These are phyloP conservation scores for Cladosporium phlei DNA, from an alignment of 2,329 filamentous ascomycete genomes.

Conservation along the genomic window DNA sequence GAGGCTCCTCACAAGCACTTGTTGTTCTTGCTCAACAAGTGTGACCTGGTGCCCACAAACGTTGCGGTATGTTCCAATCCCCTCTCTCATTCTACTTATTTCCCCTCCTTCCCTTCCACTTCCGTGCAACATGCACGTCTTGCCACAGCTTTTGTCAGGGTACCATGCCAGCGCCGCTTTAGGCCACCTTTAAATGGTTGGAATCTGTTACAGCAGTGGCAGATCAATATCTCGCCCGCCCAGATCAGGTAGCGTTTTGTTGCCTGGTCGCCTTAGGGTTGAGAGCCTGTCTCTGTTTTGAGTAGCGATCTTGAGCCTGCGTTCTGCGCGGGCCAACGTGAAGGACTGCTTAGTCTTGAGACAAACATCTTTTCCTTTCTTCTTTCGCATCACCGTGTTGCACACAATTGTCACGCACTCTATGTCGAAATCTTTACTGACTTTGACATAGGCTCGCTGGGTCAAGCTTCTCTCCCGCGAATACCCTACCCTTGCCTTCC, in stretches of 20 bases:
- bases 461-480: constrained; percentile 83
- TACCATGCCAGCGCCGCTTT: constrained; percentile 54
- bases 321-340: constrained; percentile 73
- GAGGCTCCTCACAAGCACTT: constrained; percentile 96
- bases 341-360: constrained; percentile 98
- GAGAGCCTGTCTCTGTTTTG: constrained; percentile 77
- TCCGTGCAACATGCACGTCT: constrained; percentile 35
- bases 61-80: constrained; percentile 75
- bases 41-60: constrained; percentile 84
- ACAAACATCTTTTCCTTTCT: constrained; percentile 62
- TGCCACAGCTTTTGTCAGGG: constrained; percentile 87
- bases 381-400: background rate
- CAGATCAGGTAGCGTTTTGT: constrained; percentile 86
- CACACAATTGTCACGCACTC: background rate
- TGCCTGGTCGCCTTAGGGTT: constrained; percentile 64
- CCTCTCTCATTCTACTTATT: constrained; percentile 14
- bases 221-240: constrained; percentile 71
- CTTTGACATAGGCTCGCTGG: constrained; percentile 71
- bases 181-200: constrained; percentile 63
- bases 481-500: constrained; percentile 90
- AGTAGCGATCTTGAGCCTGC: constrained; percentile 79
- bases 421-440: constrained; percentile 8
- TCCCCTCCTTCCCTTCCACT: constrained; percentile 18
- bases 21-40: constrained; percentile 84
- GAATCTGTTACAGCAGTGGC: constrained; percentile 99